phyloP scores from a whole-genome alignment of 2,329 filamentous ascomycete species.

The Trichoderma atrobrunneum region DNA sequence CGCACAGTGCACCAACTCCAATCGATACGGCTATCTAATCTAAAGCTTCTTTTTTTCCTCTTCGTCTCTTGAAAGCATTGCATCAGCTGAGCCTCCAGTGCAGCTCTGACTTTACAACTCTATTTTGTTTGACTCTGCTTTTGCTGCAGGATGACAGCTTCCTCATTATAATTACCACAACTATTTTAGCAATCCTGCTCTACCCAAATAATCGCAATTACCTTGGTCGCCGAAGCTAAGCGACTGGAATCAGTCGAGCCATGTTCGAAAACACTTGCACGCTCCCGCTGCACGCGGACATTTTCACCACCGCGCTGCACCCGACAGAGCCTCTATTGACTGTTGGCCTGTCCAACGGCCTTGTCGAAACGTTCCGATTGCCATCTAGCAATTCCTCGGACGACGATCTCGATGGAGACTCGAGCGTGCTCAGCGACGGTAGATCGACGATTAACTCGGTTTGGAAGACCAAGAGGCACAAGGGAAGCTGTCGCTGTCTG shows the following conservation, averaged over 20 bases:
- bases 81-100: not conserved
- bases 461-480: conserved; percentile 88
- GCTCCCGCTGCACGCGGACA: conserved; percentile 77
- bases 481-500: conserved; percentile 85
- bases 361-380: conserved; percentile 80
- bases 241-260: not conserved
- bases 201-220: not conserved
- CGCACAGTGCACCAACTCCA: not conserved
- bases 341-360: conserved; percentile 79
- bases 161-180: not conserved
- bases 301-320: conserved; percentile 87
- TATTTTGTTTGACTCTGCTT: not conserved
- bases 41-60: not conserved
- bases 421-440: conserved; percentile 56
- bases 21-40: conserved; percentile 17
- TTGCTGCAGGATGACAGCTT: not conserved
- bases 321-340: conserved; percentile 80
- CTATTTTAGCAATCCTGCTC: not conserved
- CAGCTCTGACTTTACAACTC: not conserved
- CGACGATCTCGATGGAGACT: conserved; percentile 49
- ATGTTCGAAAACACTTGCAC: conserved; percentile 95
- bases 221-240: not conserved
- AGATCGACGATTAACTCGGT: conserved; percentile 74
- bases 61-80: not conserved
- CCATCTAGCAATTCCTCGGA: conserved; percentile 52